Evolutionary conservation across 2,329 filamentous ascomycete species (phyloP), one percentile per base, ranked within the genome.

Genomic region (Fulvia fulva): DNA sequence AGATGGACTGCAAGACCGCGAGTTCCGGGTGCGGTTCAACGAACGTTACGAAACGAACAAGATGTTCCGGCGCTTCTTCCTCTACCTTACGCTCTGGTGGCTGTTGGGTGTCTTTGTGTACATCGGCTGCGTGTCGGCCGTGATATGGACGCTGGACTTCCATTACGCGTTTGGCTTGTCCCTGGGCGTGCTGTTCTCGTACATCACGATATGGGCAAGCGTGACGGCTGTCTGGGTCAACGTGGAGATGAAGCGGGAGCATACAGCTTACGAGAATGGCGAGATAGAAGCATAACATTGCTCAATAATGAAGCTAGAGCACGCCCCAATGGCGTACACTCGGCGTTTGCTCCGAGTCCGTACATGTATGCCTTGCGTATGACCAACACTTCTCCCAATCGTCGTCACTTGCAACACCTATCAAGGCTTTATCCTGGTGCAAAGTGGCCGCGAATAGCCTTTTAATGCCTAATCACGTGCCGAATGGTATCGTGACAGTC

Each of bases 1-100:
- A 1, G 69, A 71, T 51, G 68, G 68, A 1, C 47, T 70, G 50
- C 69, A 71, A 32, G 69, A 70, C 43, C 63, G 69, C 16, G 69
- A 70, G 12, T 71, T 71, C 44, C 65, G 69, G 2, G 56, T 67
- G n/a, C 64, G 67, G 11, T 71, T 68, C 57, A 71, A 70, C 51
- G 65, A 67, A 49, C 68, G 69, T 1, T 71, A 70, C 56, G 67
- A 70, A 41, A 62, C 57, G 28, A 69, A 67, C 53, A 63, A 61
- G 46, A 62, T 63, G 51, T 71, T 71, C 53, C 59, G 69, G 16
- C 58, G 59, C 19, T 68, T 71, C 61, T 70, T 71, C 61, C 55
- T 67, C 46, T 57, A 63, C 50, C 47, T 71, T 32, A 70, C 68
- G 19, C 30, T 70, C 5, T 70, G 65, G 61, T 71, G 69, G 69